Conservation (phyloP, 2,329 filamentous ascomycete genomes). For the Botrytis hyacinthi region DNA sequence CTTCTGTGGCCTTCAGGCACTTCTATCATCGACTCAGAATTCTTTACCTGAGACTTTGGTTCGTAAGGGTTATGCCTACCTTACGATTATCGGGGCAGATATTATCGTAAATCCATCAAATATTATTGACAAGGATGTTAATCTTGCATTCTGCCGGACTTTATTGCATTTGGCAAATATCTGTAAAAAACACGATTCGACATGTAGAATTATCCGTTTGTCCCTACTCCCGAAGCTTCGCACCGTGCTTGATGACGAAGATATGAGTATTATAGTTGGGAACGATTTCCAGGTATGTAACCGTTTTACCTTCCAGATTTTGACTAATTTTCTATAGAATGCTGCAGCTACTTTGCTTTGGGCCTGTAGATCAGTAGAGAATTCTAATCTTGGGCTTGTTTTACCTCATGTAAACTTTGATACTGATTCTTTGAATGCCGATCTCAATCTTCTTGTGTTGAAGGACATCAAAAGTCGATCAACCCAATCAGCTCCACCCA, state of each 20-base stretch:
- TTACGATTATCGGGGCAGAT: conserved; percentile 34
- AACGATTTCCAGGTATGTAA: conserved; percentile 35
- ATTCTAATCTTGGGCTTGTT: conserved; percentile 6
- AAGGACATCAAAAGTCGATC: conserved; percentile 3
- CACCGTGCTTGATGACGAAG: conserved; percentile 21
- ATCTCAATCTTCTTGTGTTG: conserved; percentile 31
- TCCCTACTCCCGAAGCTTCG: conserved; percentile 32
- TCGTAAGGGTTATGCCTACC: conserved; percentile 36
- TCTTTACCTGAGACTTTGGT: conserved; percentile 29
- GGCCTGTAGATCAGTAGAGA: conserved; percentile 24
- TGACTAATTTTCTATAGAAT: conserved; percentile 26
- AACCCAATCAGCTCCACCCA: conserved; percentile 24
- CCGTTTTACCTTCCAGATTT: background rate
- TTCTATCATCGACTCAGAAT: conserved; percentile 29
- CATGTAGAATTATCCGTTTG: conserved; percentile 27
- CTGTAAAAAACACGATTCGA: conserved; percentile 31
- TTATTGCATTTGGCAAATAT: conserved; percentile 32
- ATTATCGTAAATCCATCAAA: conserved; percentile 27
- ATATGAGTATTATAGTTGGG: conserved; percentile 17
- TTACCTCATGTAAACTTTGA: conserved; percentile 27
- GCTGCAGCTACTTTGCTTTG: conserved; percentile 26
- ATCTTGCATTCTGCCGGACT: conserved; percentile 26
- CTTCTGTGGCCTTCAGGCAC: conserved; percentile 29
- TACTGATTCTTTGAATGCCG: conserved; percentile 27
- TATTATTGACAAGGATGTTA: conserved; percentile 25